phyloP scores from a whole-genome alignment of 176 grass and related monocot genomes.

The Carex myosuroides region DNA sequence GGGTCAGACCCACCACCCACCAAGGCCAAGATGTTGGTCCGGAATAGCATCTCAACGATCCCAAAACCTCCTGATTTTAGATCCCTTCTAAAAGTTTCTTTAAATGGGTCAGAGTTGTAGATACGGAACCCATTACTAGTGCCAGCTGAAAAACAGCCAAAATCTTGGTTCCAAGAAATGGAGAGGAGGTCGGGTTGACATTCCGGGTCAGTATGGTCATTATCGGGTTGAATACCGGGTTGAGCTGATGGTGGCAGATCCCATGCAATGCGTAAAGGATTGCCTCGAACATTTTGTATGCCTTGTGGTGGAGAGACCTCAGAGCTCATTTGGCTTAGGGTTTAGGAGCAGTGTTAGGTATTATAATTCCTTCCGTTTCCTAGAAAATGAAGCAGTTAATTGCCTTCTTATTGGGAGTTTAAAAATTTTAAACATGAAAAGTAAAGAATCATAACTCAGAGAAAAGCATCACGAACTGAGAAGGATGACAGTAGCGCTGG shows the following conservation, averaged over 20 bases:
- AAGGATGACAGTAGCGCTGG: background rate
- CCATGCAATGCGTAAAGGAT: background rate
- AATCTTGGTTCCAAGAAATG: constrained; percentile 85
- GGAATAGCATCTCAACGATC: constrained; percentile 88
- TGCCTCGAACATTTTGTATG: constrained; percentile 10
- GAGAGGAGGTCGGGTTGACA: constrained; percentile 58
- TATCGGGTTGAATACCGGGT: constrained; percentile 30
- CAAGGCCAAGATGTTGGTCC: constrained; percentile 87
- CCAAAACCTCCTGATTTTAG: constrained; percentile 75
- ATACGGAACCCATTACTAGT: constrained; percentile 83
- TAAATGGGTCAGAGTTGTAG: constrained; percentile 70
- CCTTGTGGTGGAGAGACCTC: constrained; percentile 42
- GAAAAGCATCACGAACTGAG: background rate
- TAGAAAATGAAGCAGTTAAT: background rate
- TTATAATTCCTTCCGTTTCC: background rate
- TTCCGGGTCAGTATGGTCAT: constrained; percentile 20
- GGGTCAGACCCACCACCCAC: constrained; percentile 62
- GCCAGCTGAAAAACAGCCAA: constrained; percentile 64
- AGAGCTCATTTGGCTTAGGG: constrained; percentile 42
- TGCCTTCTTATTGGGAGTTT: background rate
- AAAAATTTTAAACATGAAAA: background rate
- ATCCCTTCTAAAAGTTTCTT: constrained; percentile 89
- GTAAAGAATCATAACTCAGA: background rate
- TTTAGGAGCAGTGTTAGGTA: background rate
- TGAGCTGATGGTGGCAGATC: constrained; percentile 6